Evolutionary conservation across 352 stramenopile species (phyloP), one percentile per base, ranked within the genome.

Genomic region (Blastocystis sp.): DNA sequence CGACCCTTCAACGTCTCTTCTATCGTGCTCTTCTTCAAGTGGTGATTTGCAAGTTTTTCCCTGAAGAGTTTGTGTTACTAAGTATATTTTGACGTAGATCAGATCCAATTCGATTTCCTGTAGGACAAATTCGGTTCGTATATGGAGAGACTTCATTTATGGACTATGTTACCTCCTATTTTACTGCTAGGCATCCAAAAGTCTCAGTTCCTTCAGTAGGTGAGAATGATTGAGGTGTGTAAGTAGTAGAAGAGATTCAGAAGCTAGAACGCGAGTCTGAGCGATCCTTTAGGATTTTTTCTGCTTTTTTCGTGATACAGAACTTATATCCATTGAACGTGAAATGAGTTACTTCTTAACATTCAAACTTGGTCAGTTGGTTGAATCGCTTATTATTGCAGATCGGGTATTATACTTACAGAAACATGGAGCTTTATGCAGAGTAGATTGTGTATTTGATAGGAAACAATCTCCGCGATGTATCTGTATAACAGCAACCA

Each of bases 371-470:
- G 42, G 73, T 19, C 73, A 84, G 56, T 37, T 84, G 6, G 3
- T 84, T 1, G 73, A 84, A 27, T 53, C 73, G 17, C n/a, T 64
- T 1, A 84, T 84, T 27, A 84, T 84, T 48, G 73, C 56, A 27
- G 73, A 84, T 53, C 73, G 73, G 13, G 73, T 84, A 22, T 84
- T 57, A 13, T 84, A 53, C 27, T n/a, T 84, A 11, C 73, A 84
- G 27, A 66, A 13, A 15, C 51, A 84, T 42, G 73, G 73, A 51
- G 73, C 48, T 37, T 11, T 4, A 42, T 53, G 58, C 27, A 27
- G 42, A 17, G 73, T 84, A 0, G 48, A 66, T 24, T 84, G 73
- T 44, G 56, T 56, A 53, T 84, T 84, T 44, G 56, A 84, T 22
- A 17, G 73, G 6, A 68, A 68, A 30, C 19, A 84, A 17, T 84